These are phyloP conservation scores for Reutealis trisperma DNA, from an alignment of 345 rosid species.

Conservation along the genomic window DNA sequence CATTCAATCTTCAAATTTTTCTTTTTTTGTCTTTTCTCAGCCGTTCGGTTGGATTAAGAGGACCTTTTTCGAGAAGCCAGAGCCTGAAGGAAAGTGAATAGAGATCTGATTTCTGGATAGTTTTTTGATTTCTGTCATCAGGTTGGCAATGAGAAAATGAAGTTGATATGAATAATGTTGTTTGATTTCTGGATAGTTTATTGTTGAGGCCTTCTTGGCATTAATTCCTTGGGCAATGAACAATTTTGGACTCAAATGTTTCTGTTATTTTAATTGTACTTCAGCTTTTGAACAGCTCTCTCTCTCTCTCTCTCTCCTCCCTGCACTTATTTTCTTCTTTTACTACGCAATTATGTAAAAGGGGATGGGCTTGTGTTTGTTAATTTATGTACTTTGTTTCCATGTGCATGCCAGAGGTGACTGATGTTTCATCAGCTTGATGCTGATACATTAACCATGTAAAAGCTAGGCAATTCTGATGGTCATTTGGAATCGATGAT, in stretches of 20 bases:
- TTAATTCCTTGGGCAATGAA: not conserved
- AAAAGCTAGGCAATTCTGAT: not conserved
- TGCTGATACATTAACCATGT: not conserved
- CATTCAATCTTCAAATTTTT: not conserved
- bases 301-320: not conserved
- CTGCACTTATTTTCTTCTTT: not conserved
- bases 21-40: conserved; percentile 35
- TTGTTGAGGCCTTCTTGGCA: conserved; percentile 24
- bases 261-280: not conserved
- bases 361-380: not conserved
- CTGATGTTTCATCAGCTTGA: too few relatives aligned
- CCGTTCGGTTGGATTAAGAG: conserved; percentile 91
- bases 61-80: conserved; percentile 71
- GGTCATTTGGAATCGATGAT: not conserved
- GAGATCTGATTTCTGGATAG: conserved; percentile 18
- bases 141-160: conserved; percentile 22
- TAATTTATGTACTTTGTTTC: not conserved
- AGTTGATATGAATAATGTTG: conserved; percentile 29
- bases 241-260: not conserved
- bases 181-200: conserved; percentile 3
- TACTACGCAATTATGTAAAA: not conserved
- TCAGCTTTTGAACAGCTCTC: not conserved
- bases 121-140: conserved; percentile 11
- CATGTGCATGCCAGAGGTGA: too few relatives aligned
- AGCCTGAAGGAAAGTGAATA: conserved; percentile 45